Base-by-base conservation (phyloP, 1,284 basidiomycete species). In the Irpex sp. region DNA sequence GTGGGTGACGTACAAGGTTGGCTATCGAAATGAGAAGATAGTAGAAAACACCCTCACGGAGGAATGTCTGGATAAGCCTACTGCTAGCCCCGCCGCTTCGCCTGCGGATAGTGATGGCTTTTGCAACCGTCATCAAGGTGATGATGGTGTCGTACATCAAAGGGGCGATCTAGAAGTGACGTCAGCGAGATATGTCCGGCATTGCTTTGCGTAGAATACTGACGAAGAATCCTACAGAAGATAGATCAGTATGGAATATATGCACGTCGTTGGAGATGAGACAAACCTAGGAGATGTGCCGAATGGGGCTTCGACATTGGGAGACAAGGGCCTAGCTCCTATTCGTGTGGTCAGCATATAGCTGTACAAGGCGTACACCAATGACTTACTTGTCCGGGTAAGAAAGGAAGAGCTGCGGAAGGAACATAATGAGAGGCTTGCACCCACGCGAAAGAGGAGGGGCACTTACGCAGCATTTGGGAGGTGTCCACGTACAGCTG, bases 11-110 rank as follows among this genome's bases (percentile, higher is more conserved):
- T 60, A 83, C 81, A 70, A 92, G 75, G 75, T 92, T 92, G 58
- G 90, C 90, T 60, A 91, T 84, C 13, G 90, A 91, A 70, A 92
- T 92, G 66, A 92, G 74, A 63, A 92, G 81, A 70, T 91, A 92
- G 70, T 92, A 92, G 72, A 91, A 92, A 63, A 92, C 84, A 65
- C 90, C 88, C 80, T 92, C 90, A 58, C 88, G 88, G 67, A 92
- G 78, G 75, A 92, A 92, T 26, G 90, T 92, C 71, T 92, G 90
- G 63, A 92, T 90, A 53, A 92, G 81, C 57, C 86, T 82, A 70
- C 88, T 92, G 69, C 83, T 90, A 36, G 87, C 83, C n/a, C 88
- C 86, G 49, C 89, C 89, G 66, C 84, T 89, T 64, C 82, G 83
- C 66, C 87, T 82, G 61, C 90, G 86, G 66, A 92, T 89, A 58